Base-by-base conservation (phyloP, 164 flowering plant genomes). In the Malania oleifera region DNA sequence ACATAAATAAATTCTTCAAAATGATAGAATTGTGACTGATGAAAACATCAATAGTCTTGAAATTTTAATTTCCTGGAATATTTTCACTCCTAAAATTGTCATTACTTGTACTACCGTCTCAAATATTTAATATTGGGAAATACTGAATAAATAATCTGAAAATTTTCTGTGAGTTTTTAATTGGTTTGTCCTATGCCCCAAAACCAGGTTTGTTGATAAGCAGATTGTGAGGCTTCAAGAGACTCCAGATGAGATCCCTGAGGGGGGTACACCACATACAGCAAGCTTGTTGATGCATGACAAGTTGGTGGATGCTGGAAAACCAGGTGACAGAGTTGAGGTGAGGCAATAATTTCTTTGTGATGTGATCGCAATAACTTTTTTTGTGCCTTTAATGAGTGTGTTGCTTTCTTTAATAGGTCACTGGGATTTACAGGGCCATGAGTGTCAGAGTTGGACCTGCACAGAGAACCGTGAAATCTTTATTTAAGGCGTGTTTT, bases 221-320 rank as follows among this genome's bases (percentile, higher is more conserved):
- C 99, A 93, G 73, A 82, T 90, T 55, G 96, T 93, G 69, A 83
- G 87, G 75, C 86, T 90, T 20, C 99, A 93, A 78, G 99, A 93
- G 75, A 93, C 99, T 22, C 99, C 99, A 52, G 97, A 93, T 80
- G 95, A 91, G 62, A 90, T 93, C 47, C 99, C 99, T 20, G 97
- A 93, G 2, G 99, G 99, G 60, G 99, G 97, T 27, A 93, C 99
- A 15, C 99, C 99, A 1, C 97, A 90, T 68, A 93, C 99, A 13
- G 99, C 88, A 15, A 93, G 97, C 77, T 81, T 93, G 80, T 72
- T 93, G 72, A 81, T 93, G 99, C 99, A 90, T 64, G 96, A 85
- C 72, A 93, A 88, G 63, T 74, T 93, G 55, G 97, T 90, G 13
- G 99, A 93, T 73, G 64, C 85, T 58, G 99, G 89, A 64, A 93